phyloP scores from a whole-genome alignment of 2,329 filamentous ascomycete species.

The Trichophyton schoenleinii region DNA sequence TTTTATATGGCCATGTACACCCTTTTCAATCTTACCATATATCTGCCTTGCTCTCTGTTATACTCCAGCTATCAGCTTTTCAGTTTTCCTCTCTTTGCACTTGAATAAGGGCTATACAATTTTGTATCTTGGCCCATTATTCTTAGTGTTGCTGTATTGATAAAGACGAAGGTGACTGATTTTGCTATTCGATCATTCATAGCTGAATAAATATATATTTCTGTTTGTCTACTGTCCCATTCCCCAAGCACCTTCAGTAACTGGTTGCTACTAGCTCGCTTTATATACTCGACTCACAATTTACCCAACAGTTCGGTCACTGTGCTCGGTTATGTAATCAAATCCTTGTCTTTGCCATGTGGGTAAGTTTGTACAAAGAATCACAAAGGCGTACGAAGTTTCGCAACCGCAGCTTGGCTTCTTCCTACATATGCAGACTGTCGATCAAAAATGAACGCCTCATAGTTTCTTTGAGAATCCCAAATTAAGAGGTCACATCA shows the following conservation, averaged over 20 bases:
- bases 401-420: neutral
- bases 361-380: neutral
- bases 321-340: neutral
- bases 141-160: neutral
- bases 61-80: neutral
- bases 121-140: neutral
- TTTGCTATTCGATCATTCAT: neutral
- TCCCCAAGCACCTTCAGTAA: neutral
- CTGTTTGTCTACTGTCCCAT: neutral
- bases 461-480: neutral
- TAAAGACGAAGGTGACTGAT: neutral
- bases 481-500: neutral
- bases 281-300: too few species aligned
- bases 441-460: neutral
- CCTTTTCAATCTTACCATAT: neutral
- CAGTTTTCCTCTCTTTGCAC: neutral
- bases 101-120: neutral
- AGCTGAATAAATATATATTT: neutral
- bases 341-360: neutral
- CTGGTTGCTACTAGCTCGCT: too few species aligned
- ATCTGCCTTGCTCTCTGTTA: neutral
- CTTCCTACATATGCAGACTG: neutral
- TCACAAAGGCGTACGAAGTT: neutral
- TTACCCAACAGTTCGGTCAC: neutral
- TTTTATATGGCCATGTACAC: neutral